Evolutionary conservation across 805 yeast genomes (phyloP).

Genomic region (Scheffersomyces amazonensis): DNA sequence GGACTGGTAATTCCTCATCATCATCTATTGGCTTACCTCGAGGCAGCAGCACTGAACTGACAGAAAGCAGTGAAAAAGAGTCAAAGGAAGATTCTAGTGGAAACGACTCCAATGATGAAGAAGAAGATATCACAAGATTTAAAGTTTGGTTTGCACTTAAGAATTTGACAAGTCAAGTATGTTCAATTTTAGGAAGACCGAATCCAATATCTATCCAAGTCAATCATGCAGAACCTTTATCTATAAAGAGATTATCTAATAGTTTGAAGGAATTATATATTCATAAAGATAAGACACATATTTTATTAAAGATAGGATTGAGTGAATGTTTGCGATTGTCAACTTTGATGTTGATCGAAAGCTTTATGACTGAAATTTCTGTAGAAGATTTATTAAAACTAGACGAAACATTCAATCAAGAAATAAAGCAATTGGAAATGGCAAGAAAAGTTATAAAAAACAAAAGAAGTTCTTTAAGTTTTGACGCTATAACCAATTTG

Average conservation of each 20-base stretch:
- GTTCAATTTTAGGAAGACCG: conserved; percentile 53
- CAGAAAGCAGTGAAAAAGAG: background rate
- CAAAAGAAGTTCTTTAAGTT: background rate
- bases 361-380: conserved; percentile 45
- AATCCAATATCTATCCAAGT: conserved; percentile 49
- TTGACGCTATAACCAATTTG: conserved; percentile 16
- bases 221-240: conserved; percentile 17
- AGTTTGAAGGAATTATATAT: conserved; percentile 1
- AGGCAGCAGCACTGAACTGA: background rate
- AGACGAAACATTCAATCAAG: conserved; percentile 41
- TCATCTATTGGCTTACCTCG: background rate
- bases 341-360: conserved; percentile 50
- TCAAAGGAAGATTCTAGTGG: conserved; percentile 2
- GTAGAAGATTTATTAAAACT: conserved; percentile 38
- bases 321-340: conserved; percentile 49
- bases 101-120: conserved; percentile 30
- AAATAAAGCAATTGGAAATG: conserved; percentile 30
- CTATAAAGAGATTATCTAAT: conserved; percentile 13
- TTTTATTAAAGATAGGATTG: conserved; percentile 43
- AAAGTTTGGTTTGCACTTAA: conserved; percentile 52
- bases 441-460: background rate
- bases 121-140: conserved; percentile 31
- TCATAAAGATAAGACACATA: conserved; percentile 20
- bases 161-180: conserved; percentile 45
- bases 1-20: conserved; percentile 6